Evolutionary conservation across 2,329 filamentous ascomycete genomes (phyloP).

Genomic region (Venturia aucupariae): DNA sequence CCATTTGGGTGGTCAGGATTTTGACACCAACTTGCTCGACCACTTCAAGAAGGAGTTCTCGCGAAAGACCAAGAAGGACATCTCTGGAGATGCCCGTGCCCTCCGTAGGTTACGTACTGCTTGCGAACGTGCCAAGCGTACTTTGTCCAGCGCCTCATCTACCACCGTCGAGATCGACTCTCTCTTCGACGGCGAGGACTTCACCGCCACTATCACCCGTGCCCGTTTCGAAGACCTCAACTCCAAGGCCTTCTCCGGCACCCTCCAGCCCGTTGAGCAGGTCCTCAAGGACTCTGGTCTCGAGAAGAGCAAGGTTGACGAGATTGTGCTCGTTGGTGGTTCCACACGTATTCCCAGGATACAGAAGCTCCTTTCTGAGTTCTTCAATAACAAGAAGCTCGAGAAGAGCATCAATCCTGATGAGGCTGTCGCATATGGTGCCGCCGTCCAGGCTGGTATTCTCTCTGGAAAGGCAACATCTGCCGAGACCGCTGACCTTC

Average conservation of each 20-base stretch:
- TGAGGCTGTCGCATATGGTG: constrained; percentile 97
- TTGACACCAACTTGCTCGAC: constrained; percentile 94
- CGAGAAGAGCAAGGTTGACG: constrained; percentile 86
- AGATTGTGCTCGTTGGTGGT: constrained; percentile 98
- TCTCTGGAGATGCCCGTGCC: constrained; percentile 77
- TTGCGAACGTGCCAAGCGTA: constrained; percentile 99
- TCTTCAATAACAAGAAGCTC: constrained; percentile 99
- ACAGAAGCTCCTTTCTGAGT: constrained; percentile 98
- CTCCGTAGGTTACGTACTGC: constrained; percentile 93
- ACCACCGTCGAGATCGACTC: constrained; percentile 98
- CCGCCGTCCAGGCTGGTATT: constrained; percentile 96
- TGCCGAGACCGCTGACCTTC: constrained; percentile 85
- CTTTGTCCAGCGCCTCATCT: constrained; percentile 87
- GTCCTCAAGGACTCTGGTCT: constrained; percentile 87
- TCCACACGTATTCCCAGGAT: constrained; percentile 98
- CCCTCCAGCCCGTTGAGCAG: constrained; percentile 89
- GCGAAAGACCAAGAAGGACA: constrained; percentile 48
- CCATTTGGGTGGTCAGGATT: constrained; percentile 95
- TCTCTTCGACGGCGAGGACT: constrained; percentile 95
- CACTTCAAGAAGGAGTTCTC: constrained; percentile 93
- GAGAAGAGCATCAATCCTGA: constrained; percentile 99
- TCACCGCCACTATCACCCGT: constrained; percentile 94
- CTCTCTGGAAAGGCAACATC: constrained; percentile 96
- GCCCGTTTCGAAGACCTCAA: constrained; percentile 98
- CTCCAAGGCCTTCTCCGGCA: constrained; percentile 87